These are phyloP conservation scores for Claviceps quebecensis DNA, from an alignment of 2,329 filamentous ascomycete genomes.

Conservation along the genomic window DNA sequence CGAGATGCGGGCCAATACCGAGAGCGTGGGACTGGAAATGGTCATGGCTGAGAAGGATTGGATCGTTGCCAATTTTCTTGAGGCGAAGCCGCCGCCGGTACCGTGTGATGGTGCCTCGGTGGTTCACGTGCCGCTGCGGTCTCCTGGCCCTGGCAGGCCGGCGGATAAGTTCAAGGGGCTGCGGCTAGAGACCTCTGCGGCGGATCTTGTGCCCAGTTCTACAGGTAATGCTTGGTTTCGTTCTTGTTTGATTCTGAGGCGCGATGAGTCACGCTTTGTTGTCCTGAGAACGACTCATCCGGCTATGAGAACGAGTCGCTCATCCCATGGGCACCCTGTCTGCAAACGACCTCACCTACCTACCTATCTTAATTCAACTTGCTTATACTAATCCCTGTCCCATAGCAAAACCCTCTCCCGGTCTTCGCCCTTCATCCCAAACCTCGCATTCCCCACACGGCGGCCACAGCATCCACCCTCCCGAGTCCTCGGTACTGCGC, in stretches of 20 bases:
- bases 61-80: constrained; percentile 64
- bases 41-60: constrained; percentile 69
- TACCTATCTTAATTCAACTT: no score
- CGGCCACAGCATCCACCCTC: constrained; percentile 22
- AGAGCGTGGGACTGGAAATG: constrained; percentile 76
- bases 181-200: constrained; percentile 59
- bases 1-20: constrained; percentile 60
- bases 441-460: constrained; percentile 15
- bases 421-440: constrained; percentile 18
- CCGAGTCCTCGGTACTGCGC: constrained; percentile 19
- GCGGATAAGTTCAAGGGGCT: constrained; percentile 70
- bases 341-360: no score
- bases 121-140: not conserved
- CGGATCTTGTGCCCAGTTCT: constrained; percentile 41
- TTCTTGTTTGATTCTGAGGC: no score
- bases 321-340: no score
- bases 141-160: constrained; percentile 36
- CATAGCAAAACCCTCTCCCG: constrained; percentile 23
- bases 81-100: constrained; percentile 5
- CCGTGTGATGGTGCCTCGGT: constrained; percentile 6
- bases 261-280: not conserved
- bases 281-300: no score
- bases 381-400: no score
- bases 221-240: constrained; percentile 20
- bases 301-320: no score